Base-by-base conservation (phyloP, 768 basidiomycete genomes). In the Cystofilobasidium capitatum region DNA sequence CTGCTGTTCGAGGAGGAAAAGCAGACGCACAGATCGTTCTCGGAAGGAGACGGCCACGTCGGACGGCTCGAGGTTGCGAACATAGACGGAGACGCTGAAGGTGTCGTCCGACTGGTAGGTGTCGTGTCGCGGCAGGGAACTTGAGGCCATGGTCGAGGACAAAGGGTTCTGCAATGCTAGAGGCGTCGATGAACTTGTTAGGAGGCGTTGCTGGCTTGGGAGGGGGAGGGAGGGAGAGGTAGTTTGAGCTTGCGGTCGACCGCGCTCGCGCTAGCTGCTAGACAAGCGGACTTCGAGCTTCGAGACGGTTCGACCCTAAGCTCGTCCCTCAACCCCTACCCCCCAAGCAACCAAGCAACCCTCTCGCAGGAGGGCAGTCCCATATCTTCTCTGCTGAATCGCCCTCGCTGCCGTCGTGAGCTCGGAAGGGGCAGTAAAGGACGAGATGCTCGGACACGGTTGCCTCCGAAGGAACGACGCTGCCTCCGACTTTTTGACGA, bases 91-190 rank as follows among this genome's bases (percentile, higher is more conserved):
- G 49, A 67, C 26, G 13, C 35, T 39, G 33, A 67, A 67, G 49
- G 59, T 67, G 26, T 62, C 60, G 60, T 67, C 66, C 20, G 60
- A 62, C 44, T 67, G 66, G 40, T 49, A 67, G n/a, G 60, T 61
- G 66, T 67, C 66, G 40, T 67, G 59, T 4, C 60, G 47, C 17
- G 66, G 66, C 0, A 67, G 64, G 31, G 62, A 16, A 54, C 33
- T n/a, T 20, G 58, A 36, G 36, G 22, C 9, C 10, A 44, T 35
- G 40, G 60, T 26, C 42, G 26, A 22, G 29, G 60, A 62, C 60
- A 62, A n/a, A n/a, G n/a, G 44, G 37, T 26, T 29, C 22, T 0
- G 13, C 26, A 12, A 29, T 14, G 29, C 26, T 24, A 17, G 17
- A 31, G 40, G 59, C 9, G 31, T 13, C n/a, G 35, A 24, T 33